phyloP scores from a whole-genome alignment of 371 early-diverging fungal genomes.

The Mortierella sp. region DNA sequence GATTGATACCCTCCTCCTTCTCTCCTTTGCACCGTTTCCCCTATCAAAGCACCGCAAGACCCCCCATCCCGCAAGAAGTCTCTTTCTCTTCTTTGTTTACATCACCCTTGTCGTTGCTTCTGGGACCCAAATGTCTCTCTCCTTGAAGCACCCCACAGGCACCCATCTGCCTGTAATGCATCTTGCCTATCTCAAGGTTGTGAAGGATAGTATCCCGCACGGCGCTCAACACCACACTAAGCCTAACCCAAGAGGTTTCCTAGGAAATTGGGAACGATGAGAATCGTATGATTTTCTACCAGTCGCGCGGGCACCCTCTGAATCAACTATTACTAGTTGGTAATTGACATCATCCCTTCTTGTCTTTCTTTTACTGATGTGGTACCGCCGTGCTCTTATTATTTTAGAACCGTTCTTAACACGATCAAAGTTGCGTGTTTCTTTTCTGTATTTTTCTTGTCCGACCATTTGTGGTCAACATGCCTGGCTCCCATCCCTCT shows the following conservation, averaged over 20 bases:
- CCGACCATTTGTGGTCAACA: not conserved
- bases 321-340: not conserved
- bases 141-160: not conserved
- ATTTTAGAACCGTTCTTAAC: not conserved
- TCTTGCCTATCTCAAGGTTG: too few relatives aligned
- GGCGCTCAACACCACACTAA: not conserved
- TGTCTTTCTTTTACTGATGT: too few relatives aligned
- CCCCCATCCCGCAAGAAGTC: not conserved
- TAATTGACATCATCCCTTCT: not conserved
- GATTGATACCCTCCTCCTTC: not conserved
- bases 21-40: not conserved
- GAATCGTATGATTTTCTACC: not conserved
- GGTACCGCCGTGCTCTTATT: not conserved
- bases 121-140: not conserved
- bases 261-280: not conserved
- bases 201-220: too few relatives aligned
- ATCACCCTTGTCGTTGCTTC: not conserved
- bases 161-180: too few relatives aligned
- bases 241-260: not conserved
- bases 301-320: not conserved
- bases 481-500: not conserved
- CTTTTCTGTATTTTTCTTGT: not conserved
- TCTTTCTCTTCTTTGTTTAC: not conserved
- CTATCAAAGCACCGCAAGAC: not conserved
- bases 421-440: conserved; percentile 2